Evolutionary conservation across 495 filamentous ascomycete genomes (phyloP).

Genomic region (Penicillium bialowiezense): DNA sequence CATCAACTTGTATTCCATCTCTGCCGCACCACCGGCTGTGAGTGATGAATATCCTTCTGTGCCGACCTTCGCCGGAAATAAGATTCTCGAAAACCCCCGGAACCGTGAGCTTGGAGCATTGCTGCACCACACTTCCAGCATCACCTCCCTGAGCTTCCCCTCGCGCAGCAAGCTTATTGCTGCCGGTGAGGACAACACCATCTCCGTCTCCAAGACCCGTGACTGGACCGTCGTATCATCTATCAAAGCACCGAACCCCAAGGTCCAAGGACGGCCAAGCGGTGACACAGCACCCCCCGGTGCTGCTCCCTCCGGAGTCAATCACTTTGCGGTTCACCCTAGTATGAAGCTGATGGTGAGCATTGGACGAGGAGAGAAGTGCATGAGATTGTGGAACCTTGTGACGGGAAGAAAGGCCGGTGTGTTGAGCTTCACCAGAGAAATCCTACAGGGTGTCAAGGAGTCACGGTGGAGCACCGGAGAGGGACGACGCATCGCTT

Average conservation of each 20-base stretch:
- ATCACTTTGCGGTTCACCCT: conserved; percentile 93
- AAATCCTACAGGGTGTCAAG: conserved; percentile 64
- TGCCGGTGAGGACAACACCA: conserved; percentile 79
- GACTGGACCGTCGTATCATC: conserved; percentile 90
- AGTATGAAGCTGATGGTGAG: conserved; percentile 94
- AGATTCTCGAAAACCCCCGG: conserved; percentile 73
- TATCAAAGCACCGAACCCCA: conserved; percentile 86
- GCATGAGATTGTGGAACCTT: conserved; percentile 93
- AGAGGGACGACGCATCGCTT: conserved; percentile 80
- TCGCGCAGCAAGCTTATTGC: conserved; percentile 83
- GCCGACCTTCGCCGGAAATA: conserved; percentile 62
- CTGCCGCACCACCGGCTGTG: conserved; percentile 58
- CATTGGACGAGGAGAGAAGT: conserved; percentile 82
- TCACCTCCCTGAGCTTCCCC: conserved; percentile 79
- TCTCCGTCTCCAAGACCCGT: conserved; percentile 78
- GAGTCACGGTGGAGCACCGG: conserved; percentile 75
- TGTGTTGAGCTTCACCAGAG: conserved; percentile 76
- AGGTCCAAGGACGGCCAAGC: conserved; percentile 74
- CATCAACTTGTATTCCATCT: conserved; percentile 91
- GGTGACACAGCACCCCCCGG: conserved; percentile 88
- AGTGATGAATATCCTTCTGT: conserved; percentile 45
- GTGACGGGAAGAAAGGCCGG: conserved; percentile 95
- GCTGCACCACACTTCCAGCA: conserved; percentile 76
- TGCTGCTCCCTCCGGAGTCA: conserved; percentile 82
- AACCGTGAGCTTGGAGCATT: conserved; percentile 87